These are phyloP conservation scores for Vanderwaltozyma tropicalis DNA, from an alignment of 805 yeast genomes.

Conservation along the genomic window DNA sequence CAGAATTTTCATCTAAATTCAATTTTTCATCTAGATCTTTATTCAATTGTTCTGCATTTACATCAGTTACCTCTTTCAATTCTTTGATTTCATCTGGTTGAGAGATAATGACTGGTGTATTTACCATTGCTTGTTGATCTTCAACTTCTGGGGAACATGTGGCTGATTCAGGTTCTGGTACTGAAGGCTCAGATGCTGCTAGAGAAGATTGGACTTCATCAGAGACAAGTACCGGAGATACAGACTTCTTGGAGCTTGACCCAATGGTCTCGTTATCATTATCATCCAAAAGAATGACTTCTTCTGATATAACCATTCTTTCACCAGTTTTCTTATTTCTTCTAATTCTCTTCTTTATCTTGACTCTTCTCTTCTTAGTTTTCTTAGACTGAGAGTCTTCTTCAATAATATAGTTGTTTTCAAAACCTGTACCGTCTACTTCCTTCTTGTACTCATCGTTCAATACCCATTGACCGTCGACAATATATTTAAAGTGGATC, in stretches of 20 bases:
- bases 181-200: too few species aligned
- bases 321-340: conserved; percentile 35
- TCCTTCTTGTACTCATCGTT: conserved; percentile 32
- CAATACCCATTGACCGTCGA: conserved; percentile 57
- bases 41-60: conserved; percentile 50
- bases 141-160: background rate
- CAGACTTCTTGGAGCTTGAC: too few species aligned
- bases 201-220: too few species aligned
- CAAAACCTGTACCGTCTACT: conserved; percentile 32
- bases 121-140: conserved; percentile 37
- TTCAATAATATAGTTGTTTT: conserved; percentile 28
- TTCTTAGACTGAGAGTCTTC: conserved; percentile 4
- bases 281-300: conserved; percentile 8
- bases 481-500: conserved; percentile 46
- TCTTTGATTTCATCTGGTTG: conserved; percentile 55
- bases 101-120: conserved; percentile 40
- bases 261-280: conserved; percentile 6
- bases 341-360: conserved; percentile 31
- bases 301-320: conserved; percentile 22
- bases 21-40: conserved; percentile 23
- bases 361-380: conserved; percentile 17
- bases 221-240: too few species aligned
- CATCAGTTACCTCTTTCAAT: conserved; percentile 45
- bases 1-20: background rate
- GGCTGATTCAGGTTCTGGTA: conserved; percentile 1